Evolutionary conservation across 768 basidiomycete species (phyloP), one percentile per base, ranked within the genome.

Genomic region (Rhodotorula kratochvilovae): DNA sequence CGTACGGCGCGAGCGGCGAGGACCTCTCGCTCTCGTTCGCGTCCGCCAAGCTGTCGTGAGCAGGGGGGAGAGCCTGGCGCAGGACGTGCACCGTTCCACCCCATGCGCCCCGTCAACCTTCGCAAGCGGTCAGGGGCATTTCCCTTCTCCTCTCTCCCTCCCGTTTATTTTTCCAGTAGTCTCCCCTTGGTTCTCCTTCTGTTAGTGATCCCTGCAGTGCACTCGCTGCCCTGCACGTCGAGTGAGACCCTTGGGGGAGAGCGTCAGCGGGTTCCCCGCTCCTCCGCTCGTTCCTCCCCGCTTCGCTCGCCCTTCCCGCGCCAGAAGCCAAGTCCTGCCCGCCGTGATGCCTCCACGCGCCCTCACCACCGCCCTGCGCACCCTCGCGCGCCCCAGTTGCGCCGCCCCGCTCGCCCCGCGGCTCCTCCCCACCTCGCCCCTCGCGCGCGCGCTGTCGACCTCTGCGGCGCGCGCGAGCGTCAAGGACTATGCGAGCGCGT

Each of bases 401-500:
- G 5, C 54, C 33, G 10, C 23, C 51, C 27, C 23, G 45, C 19
- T 8, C 57, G 2, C 57, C 36, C 25, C 33, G 23, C 48, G 48
- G 48, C 48, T 13, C 17, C 46, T 63, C 67, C 58, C 33, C 27
- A 16, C 61, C 35, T 62, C 61, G 23, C 3, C 33, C 35, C 27
- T 19, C 25, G n/a, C 36, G 5, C 29, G 42, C 39, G 29, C 42
- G 19, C 36, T 33, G 27, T 15, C 29, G 15, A 60, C 58, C 51
- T 48, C 36, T 51, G 29, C 31, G 0, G 62, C 4, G 39, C 60
- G 53, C 62, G 27, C 8, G 48, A 50, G 60, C n/a, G 70, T 71
- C 60, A 57, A 55, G 36, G 55, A 51, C 36, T 61, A 57, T 48
- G 66, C 66, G 36, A 50, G 42, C 3, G 86, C 89, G 29, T 80